Evolutionary conservation across 306 rosid genomes (phyloP), one percentile per base, ranked within the genome.

Genomic region (Pterocarpus santalinus): DNA sequence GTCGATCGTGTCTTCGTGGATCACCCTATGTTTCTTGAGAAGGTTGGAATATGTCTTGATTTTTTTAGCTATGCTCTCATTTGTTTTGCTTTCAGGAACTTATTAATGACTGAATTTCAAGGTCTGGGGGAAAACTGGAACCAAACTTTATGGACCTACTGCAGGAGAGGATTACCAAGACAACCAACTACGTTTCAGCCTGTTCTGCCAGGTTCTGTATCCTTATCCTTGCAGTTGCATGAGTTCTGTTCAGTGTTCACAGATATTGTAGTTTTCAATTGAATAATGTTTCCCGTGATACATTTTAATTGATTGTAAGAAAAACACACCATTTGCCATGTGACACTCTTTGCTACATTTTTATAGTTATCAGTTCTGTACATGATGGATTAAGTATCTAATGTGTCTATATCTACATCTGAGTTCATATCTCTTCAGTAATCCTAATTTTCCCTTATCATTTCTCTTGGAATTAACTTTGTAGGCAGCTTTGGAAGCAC

Each of bases 1-100:
- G 97, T 91, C 39, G 97, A 92, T 81, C 94, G 95, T 55, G 86
- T 92, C 36, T 92, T 92, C 73, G 90, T 92, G 73, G 95, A 92
- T 77, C 95, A 89, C 76, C 92, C 97, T 1, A 14, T 68, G 63
- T 91, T 92, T 79, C 94, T 91, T 35, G 94, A 81, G 64, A 92
- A 84, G 95, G 97, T 92, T 82, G 49, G 91, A 58, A n/a, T 13
- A 34, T 75, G 51, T 69, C 67, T 53, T 52, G 5, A 16, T 58
- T 22, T 36, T 81, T 67, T 73, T 36, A 13, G 32, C 56, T 13
- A 43, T 28, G 5, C 38, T 68, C 36, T 73, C 80, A 2, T 11
- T 81, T 85, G 47, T 17, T 72, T 58, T 61, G 46, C 28, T 47
- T 49, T 75, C 46, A n/a, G 28, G 66, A 60, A 49, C 75, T 69